Conservation (phyloP, 1,284 basidiomycete genomes). For the Ceratobasidium theobromae region DNA sequence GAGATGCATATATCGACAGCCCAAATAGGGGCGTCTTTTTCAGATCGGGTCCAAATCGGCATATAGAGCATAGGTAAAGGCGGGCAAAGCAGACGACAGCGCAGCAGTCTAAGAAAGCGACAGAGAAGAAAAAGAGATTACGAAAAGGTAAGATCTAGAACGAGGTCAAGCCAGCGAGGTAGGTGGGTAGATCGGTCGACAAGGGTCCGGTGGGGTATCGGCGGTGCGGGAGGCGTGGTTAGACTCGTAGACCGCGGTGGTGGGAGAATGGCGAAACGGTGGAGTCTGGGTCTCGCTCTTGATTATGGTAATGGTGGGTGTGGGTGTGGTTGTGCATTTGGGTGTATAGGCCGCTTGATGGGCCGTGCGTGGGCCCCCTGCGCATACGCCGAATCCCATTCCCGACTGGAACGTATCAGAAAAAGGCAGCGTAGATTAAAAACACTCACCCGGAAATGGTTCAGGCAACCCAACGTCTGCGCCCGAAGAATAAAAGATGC, state of each 20-base stretch:
- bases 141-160: neutral
- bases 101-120: neutral
- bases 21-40: no score
- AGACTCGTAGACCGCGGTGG: no score
- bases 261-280: no score
- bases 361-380: neutral
- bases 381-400: neutral
- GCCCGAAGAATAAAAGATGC: slow-evolving; percentile 79
- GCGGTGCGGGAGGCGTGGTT: no score
- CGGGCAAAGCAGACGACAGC: neutral
- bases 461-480: slow-evolving; percentile 71
- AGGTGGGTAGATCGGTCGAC: neutral
- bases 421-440: neutral
- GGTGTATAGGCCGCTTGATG: slow-evolving; percentile 3
- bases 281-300: no score
- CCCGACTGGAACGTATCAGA: neutral
- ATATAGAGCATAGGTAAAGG: no score
- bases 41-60: no score
- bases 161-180: neutral
- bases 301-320: neutral
- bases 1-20: no score
- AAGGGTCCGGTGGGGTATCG: neutral
- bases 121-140: neutral
- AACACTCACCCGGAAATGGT: slow-evolving; percentile 74
- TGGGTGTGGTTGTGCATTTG: slow-evolving; percentile 3